Percentiles rank a stretch among this genome's conserved stretches.
Conservation (phyloP, 163 green algal species). For the Botryococcus braunii region DNA sequence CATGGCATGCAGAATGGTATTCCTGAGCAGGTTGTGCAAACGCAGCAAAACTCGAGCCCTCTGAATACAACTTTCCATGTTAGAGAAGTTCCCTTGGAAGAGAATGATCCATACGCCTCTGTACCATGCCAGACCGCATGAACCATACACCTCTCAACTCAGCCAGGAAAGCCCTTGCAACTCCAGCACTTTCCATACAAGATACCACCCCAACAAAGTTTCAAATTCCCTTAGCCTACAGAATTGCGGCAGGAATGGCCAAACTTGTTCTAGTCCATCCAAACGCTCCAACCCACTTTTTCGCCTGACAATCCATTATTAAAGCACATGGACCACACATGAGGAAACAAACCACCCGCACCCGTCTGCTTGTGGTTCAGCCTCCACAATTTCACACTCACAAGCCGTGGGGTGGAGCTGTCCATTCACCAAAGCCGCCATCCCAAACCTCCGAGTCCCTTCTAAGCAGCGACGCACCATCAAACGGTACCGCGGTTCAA, state of each 20-base stretch:
- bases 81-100: too few relatives aligned
- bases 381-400: conserved; percentile 69
- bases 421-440: conserved; percentile 41
- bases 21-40: too few relatives aligned
- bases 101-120: too few relatives aligned
- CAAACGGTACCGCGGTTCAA: conserved; percentile 78
- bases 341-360: conserved; percentile 8
- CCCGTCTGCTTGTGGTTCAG: conserved; percentile 60
- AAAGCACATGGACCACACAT: neutral
- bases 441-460: conserved; percentile 61
- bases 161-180: neutral
- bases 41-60: too few relatives aligned
- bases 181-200: neutral
- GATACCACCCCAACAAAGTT: neutral
- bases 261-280: neutral
- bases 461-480: conserved; percentile 73
- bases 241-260: neutral
- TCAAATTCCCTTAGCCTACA: neutral
- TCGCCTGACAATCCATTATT: neutral
- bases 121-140: too few relatives aligned
- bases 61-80: too few relatives aligned
- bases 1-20: too few relatives aligned
- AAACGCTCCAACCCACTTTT: neutral
- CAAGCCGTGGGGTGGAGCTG: conserved; percentile 27
- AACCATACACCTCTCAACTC: too few relatives aligned